Evolutionary conservation across 1,139 yeast genomes (phyloP), one percentile per base, ranked within the genome.

Genomic region (Pichia cactophila): DNA sequence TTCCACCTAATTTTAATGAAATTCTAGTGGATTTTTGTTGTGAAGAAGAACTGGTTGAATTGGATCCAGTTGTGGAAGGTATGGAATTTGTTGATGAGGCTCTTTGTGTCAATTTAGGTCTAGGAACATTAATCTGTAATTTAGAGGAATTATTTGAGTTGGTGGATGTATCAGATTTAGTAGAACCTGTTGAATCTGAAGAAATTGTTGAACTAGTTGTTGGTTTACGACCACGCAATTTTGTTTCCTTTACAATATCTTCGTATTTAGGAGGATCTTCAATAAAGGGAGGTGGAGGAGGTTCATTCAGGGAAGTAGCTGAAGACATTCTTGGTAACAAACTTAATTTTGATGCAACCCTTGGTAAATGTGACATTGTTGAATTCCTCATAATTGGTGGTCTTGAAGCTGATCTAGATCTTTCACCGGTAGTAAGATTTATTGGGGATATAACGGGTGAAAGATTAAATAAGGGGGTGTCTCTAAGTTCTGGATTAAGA

Each of bases 221-320:
- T 26, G 33, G 44, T 28, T 43, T 39, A 42, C 45, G 49, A 43
- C 28, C 38, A 17, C 41, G 41, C 14, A 11, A 33, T 23, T 28
- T 47, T 35, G 12, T 20, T 12, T 43, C 47, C 41, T 54, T 50
- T 1, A 56, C 46, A 1, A 59, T 59, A 37, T 60, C 58, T n/a
- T 68, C 73, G 54, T 71, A 71, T 1, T 72, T 62, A 31, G 69
- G 68, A 5, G 66, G 68, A 45, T 51, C 50, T 36, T 57, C 59
- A 38, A 54, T 53, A 49, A 60, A 61, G 20, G 61, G 58, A 1
- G 74, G 74, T 5, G 72, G 72, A 0, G 71, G 62, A 3, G 57
- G 55, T 44, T 66, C 71, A n/a, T 69, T 23, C 8, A 33, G 12
- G 2, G 33, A 45, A 20, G 46, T 26, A 14, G 44, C 17, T n/a